Evolutionary conservation across 2,329 filamentous ascomycete species (phyloP), one percentile per base, ranked within the genome.

Genomic region (Beauveria caledonica): DNA sequence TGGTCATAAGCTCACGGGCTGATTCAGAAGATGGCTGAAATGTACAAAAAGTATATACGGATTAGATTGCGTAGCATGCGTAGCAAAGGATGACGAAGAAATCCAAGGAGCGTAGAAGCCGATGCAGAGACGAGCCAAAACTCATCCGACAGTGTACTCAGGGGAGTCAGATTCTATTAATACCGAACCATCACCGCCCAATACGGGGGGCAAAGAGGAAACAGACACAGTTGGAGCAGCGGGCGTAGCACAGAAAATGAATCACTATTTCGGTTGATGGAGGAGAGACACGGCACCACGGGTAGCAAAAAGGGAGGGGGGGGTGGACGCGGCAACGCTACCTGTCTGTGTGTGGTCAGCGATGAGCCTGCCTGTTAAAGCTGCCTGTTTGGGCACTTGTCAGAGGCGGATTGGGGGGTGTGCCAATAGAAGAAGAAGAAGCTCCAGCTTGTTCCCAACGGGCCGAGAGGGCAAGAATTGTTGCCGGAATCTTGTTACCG

Each of bases 181-280:
- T 58, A 58, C 33, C 11, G 17, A 23, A 10, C 46, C n/a, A 58
- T 58, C 46, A 45, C 56, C 56, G 46, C 56, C 36, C 21, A 51
- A 58, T 33, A 50, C 45, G 11, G 44, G 29, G 54, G 23, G 55
- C 45, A 42, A 50, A 49, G 45, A 17, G 44, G 27, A 48, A 45
- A 55, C 39, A 36, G 15, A 57, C 27, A 48, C 21, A 17, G 40
- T 48, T 44, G 50, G 33, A 50, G 45, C 33, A 50, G 33, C 45
- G 33, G 45, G 46, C 56, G 45, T 48, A 58, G 33, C 42, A 49
- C 50, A 58, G 36, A 55, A 45, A 55, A 15, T 33, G 46, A 58
- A 42, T 58, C 56, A 51, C 21, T 29, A 17, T 46, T 42, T 29
- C 15, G 29, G 45, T 40, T 29, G 45, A 49, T 50, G 49, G 55